These are phyloP conservation scores for Dothistroma septosporum DNA, from an alignment of 2,329 filamentous ascomycete genomes.

Conservation along the genomic window DNA sequence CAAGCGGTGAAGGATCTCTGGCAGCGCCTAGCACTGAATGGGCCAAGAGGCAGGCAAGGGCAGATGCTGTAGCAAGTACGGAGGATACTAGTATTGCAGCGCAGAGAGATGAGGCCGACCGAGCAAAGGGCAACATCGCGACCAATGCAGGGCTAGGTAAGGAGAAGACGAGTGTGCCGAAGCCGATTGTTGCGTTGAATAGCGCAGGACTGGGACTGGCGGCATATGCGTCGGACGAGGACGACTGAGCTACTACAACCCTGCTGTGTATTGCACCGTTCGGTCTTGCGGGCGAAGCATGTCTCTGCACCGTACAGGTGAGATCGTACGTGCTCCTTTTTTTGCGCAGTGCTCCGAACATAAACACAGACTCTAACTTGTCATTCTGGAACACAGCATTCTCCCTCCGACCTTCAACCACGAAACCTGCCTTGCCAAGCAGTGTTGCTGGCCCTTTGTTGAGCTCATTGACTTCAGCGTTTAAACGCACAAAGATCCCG, in stretches of 20 bases:
- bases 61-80: background rate
- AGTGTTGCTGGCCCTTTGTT: conserved; percentile 37
- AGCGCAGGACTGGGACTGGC: conserved; percentile 35
- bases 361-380: conserved; percentile 29
- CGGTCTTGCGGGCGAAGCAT: too few relatives aligned
- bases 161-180: conserved; percentile 5
- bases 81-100: background rate
- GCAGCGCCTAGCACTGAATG: background rate
- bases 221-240: conserved; percentile 45
- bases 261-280: too few relatives aligned
- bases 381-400: conserved; percentile 37
- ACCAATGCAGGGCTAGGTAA: conserved; percentile 1
- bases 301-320: background rate
- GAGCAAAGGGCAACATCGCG: background rate
- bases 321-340: background rate
- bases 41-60: background rate
- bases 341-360: conserved; percentile 36
- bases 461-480: conserved; percentile 28
- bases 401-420: conserved; percentile 36
- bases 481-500: conserved; percentile 31
- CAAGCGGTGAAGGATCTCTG: conserved; percentile 23
- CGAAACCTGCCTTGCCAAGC: conserved; percentile 39
- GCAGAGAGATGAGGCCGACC: background rate
- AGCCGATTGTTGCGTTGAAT: conserved; percentile 16
- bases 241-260: conserved; percentile 29